Evolutionary conservation across 148 eudicot genomes (phyloP), one percentile per base, ranked within the genome.

Genomic region (Chenopodium formosanum): DNA sequence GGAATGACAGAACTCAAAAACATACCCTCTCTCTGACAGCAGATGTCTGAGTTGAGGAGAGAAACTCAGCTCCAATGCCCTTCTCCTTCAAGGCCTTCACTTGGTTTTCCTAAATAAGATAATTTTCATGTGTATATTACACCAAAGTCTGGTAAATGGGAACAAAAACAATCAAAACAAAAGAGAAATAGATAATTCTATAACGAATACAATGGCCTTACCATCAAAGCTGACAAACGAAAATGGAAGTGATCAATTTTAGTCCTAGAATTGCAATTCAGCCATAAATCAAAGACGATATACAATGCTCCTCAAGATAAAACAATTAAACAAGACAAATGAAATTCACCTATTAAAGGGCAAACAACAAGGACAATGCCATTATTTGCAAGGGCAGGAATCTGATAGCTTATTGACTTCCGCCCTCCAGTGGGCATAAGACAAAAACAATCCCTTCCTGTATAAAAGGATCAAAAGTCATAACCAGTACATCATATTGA

Each of bases 371-470:
- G 98, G 80, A 95, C 98, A 81, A 95, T 92, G 52, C 98, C 98
- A 19, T 79, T 83, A 85, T 89, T 93, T 23, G 91, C 89, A 53
- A 95, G 80, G 44, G 97, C 97, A 11, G 98, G 98, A 81, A 95
- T 87, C 88, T 95, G 98, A 82, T 91, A 95, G 71, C 98, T 92
- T 89, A 95, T 89, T 27, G 98, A 95, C 86, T 95, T 95, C 79
- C 98, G 97, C 64, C 98, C 98, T 83, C 98, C 98, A 72, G 98
- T 95, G 75, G 98, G 94, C 98, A 95, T 93, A 62, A 95, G 91
- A 85, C 98, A 93, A 81, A 95, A 95, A 84, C 98, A 95, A 86
- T 95, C 98, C 70, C 91, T 89, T 84, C 98, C 98, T 93, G 87
- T 79, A 87, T 27, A 31, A 9, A 63, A 78, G 64, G 73, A 58